Evolutionary conservation across 805 yeast genomes (phyloP).

Genomic region (Wickerhamomyces strasburgensis): DNA sequence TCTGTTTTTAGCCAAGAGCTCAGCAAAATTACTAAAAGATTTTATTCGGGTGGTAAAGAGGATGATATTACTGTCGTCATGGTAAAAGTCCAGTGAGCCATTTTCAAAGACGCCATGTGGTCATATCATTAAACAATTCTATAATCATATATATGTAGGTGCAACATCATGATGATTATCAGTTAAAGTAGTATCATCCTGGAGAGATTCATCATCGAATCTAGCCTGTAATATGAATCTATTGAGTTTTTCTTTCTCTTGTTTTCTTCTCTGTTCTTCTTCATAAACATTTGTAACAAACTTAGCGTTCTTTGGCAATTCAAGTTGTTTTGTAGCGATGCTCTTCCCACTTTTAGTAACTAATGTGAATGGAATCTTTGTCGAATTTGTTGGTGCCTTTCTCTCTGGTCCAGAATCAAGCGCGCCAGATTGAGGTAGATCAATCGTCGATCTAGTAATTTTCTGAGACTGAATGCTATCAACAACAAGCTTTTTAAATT

Average conservation of each 20-base stretch:
- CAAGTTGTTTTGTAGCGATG: conserved; percentile 38
- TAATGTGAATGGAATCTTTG: conserved; percentile 43
- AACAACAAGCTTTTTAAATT: conserved; percentile 47
- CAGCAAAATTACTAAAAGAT: conserved; percentile 57
- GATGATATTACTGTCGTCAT: conserved; percentile 88
- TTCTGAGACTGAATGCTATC: conserved; percentile 40
- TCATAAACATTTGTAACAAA: conserved; percentile 49
- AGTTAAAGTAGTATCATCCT: too few relatives aligned
- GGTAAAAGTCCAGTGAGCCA: conserved; percentile 40
- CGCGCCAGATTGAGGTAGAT: conserved; percentile 13
- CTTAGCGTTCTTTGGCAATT: conserved; percentile 48
- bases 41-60: conserved; percentile 86
- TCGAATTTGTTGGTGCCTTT: not conserved
- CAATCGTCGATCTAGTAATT: conserved; percentile 6
- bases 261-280: conserved; percentile 44
- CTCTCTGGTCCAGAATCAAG: not conserved
- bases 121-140: too few relatives aligned
- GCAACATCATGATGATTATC: too few relatives aligned
- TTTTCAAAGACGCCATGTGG: too few relatives aligned
- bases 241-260: conserved; percentile 54
- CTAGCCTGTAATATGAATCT: conserved; percentile 41
- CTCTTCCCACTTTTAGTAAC: conserved; percentile 51
- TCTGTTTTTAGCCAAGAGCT: conserved; percentile 84
- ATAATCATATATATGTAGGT: too few relatives aligned
- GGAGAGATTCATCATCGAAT: conserved; percentile 30